Conservation (phyloP, 805 yeast species). For the Komagataella populi region DNA sequence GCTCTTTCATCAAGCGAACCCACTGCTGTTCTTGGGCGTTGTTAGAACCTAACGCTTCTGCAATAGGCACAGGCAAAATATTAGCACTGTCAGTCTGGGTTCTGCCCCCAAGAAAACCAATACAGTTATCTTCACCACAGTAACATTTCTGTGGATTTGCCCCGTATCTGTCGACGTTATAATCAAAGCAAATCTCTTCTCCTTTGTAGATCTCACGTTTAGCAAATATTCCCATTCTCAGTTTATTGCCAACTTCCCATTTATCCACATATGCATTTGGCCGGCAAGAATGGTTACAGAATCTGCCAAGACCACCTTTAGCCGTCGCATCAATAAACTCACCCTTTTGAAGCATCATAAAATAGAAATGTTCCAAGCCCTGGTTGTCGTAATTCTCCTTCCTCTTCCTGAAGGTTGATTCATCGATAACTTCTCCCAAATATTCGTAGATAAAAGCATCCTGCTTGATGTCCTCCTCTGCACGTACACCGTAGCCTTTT, state of each 20-base stretch:
- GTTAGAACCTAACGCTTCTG: constrained; percentile 77
- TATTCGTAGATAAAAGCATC: constrained; percentile 81
- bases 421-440: constrained; percentile 88
- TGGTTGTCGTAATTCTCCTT: constrained; percentile 61
- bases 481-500: constrained; percentile 87
- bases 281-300: constrained; percentile 88
- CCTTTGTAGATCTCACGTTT: constrained; percentile 57
- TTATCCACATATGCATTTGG: constrained; percentile 94
- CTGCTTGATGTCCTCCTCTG: constrained; percentile 40
- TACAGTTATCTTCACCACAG: constrained; percentile 87
- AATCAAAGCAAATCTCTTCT: constrained; percentile 86
- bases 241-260: constrained; percentile 89
- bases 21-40: constrained; percentile 57
- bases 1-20: constrained; percentile 43
- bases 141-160: constrained; percentile 89
- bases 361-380: constrained; percentile 72
- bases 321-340: constrained; percentile 92
- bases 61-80: constrained; percentile 65
- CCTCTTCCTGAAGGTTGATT: constrained; percentile 56
- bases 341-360: constrained; percentile 89
- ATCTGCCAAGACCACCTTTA: constrained; percentile 80
- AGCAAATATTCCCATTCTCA: constrained; percentile 92
- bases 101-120: constrained; percentile 91
- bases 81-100: constrained; percentile 90
- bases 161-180: constrained; percentile 93